These are phyloP conservation scores for Theileria luwenshuni DNA, from an alignment of 169 alveolate species.

Conservation along the genomic window DNA sequence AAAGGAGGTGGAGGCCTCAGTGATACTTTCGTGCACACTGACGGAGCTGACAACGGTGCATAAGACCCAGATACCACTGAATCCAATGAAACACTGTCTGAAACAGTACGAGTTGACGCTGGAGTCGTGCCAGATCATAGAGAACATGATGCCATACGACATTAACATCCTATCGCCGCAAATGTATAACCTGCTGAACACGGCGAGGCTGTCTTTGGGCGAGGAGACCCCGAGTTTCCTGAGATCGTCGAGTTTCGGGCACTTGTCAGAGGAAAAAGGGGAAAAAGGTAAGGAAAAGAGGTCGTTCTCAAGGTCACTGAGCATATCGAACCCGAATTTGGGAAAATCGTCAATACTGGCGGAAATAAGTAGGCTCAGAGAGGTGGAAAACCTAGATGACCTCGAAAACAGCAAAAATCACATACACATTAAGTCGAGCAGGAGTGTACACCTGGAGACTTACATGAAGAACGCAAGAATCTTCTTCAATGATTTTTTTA, in stretches of 20 bases:
- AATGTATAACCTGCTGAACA: constrained; percentile 26
- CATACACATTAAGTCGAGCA: constrained; percentile 44
- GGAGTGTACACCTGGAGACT: constrained; percentile 40
- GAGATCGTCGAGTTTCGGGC: not conserved
- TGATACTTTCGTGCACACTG: constrained; percentile 47
- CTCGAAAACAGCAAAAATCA: not conserved
- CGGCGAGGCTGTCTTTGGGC: not conserved
- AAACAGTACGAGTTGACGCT: constrained; percentile 51
- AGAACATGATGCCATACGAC: constrained; percentile 68
- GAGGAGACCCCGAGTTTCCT: not conserved
- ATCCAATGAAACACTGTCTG: constrained; percentile 29
- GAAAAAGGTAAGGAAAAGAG: not conserved
- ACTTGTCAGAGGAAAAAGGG: not conserved
- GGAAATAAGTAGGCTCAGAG: no score
- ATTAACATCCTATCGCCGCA: constrained; percentile 46
- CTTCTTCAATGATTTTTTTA: constrained; percentile 45
- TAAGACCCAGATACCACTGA: constrained; percentile 26
- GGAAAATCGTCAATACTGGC: not conserved
- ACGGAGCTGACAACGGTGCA: constrained; percentile 42
- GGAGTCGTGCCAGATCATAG: constrained; percentile 61
- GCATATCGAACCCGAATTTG: constrained; percentile 3
- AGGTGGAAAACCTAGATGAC: not conserved
- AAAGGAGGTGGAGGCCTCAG: not conserved
- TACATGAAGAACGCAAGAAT: constrained; percentile 56
- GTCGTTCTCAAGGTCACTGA: constrained; percentile 13